Base-by-base conservation (phyloP, 306 rosid species). In the Castanopsis chinensis region DNA sequence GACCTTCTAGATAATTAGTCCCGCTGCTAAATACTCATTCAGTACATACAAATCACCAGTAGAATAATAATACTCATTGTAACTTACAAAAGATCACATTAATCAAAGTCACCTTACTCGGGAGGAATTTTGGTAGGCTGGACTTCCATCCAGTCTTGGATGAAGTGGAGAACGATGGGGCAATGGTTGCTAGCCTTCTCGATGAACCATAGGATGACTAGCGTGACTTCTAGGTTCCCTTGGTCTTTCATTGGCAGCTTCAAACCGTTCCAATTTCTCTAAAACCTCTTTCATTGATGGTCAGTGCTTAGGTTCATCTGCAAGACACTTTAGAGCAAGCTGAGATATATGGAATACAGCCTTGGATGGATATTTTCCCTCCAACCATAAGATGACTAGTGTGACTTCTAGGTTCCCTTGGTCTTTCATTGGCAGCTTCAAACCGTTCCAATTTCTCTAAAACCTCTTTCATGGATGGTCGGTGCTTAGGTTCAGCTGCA, bases 401-500 rank as follows among this genome's bases (percentile, higher is more conserved):
- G 6, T 72, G 85, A 28, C 18, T 70, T 75, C 85, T 83, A 14
- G 88, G 91, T 59, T 89, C 92, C 71, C 74, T 82, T 9, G 85
- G 71, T 76, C 21, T 85, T 75, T 89, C 89, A 30, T 79, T 81
- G 35, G 83, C 86, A 33, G 94, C 79, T 78, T 93, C 89, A 35
- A 92, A 82, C 67, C 87, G 85, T 82, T 84, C 91, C 82, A 96
- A 78, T 76, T 1, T 83, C 80, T 87, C 97, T 81, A 95, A 79
- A 25, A 95, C 98, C 69, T 89, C 89, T 52, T 87, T 86, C 99
- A 96, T 96, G 28, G 99, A 79, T 6, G 99, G 99, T 8, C 99
- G 83, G 63, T 83, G 83, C 86, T 83, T 96, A 51, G 87, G 98
- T 81, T 93, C 99, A 57, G 93, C 20, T 72, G 87, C 94, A 15